Base-by-base conservation (phyloP, 805 yeast species). In the Saccharomycopsis sp. region DNA sequence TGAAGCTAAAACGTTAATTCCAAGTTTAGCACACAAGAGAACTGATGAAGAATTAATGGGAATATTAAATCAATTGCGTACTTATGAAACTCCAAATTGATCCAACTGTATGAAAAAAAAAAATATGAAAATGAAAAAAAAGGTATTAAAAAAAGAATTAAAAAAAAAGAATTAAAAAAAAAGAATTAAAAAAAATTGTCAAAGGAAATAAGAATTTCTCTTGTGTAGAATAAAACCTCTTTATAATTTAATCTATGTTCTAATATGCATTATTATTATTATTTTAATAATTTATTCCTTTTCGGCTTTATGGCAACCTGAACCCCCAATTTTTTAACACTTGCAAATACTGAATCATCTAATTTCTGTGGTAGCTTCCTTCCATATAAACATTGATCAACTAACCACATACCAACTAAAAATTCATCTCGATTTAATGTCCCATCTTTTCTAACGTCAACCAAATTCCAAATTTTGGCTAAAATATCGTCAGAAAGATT, bases 371-470 rank as follows among this genome's bases (percentile, higher is more conserved):
- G 97, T 40, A 93, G 65, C 59, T 93, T 93, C 32, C 95, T 70
- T 0, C 98, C 98, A 59, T 90, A 93, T 11, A 93, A 68, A 58
- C 96, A 85, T 63, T 93, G 98, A 61, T 93, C 99, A 2, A 93
- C 89, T 3, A 89, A 63, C 98, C 98, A 93, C 84, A 85, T 89
- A 0, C 98, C 98, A n/a, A 89, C 90, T 26, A 90, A 65, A 56
- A 93, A 93, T 51, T 89, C 90, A 29, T 79, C 81, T 50, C 85
- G 75, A 53, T 80, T 82, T 44, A 93, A 65, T 1, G 85, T 75
- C 0, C 95, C 95, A 59, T 84, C 93, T 38, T 67, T 61, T 53
- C 79, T 60, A 44, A 64, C 71, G 58, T 75, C 86, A 4, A 89
- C 90, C 54, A 82, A 67, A 39, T 77, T 74, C 87, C 87, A 86